Evolutionary conservation across 1,284 basidiomycete species (phyloP).

Genomic region (Crocinoboletus sp.): DNA sequence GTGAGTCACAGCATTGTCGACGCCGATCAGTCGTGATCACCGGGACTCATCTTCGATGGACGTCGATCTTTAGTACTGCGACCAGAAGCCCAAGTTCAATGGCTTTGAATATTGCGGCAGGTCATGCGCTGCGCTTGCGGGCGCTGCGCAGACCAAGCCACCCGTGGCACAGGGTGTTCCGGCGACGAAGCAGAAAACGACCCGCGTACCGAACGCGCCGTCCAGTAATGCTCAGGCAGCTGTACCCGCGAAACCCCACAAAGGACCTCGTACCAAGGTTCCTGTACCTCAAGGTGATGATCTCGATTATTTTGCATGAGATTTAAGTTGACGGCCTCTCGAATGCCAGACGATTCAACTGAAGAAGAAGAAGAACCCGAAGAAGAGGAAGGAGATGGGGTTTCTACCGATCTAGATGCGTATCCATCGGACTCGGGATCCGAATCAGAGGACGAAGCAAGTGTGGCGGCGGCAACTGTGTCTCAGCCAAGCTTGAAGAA

Average conservation of each 20-base stretch:
- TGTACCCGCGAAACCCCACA: constrained; percentile 9
- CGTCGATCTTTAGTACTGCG: constrained; percentile 29
- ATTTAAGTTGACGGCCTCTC: constrained; percentile 7
- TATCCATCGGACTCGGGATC: constrained; percentile 31
- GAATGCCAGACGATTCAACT: constrained; percentile 19
- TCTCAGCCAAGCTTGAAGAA: constrained; percentile 13
- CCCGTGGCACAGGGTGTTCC: constrained; percentile 8
- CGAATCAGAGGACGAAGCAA: constrained; percentile 24
- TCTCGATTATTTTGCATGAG: constrained; percentile 7
- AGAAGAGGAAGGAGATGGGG: constrained; percentile 15
- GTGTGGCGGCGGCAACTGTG: constrained; percentile 4
- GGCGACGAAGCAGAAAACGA: constrained; percentile 20
- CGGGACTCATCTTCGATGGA: constrained; percentile 18
- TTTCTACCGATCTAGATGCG: constrained; percentile 30
- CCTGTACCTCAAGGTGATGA: constrained; percentile 24
- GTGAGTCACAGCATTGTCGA: constrained; percentile 23
- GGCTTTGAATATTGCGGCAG: constrained; percentile 33
- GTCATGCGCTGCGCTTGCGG: constrained; percentile 29
- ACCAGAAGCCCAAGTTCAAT: constrained; percentile 33
- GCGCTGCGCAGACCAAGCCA: constrained; percentile 15
- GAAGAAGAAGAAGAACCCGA: constrained; percentile 26
- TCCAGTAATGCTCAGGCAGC: constrained; percentile 4
- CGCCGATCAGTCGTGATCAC: constrained; percentile 29
- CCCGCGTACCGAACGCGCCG: constrained; percentile 7
- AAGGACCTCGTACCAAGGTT: constrained; percentile 10